Percentiles rank a stretch among this genome's conserved stretches.
Conservation (phyloP, 2,329 filamentous ascomycete species). For the Daldinia sp. region DNA sequence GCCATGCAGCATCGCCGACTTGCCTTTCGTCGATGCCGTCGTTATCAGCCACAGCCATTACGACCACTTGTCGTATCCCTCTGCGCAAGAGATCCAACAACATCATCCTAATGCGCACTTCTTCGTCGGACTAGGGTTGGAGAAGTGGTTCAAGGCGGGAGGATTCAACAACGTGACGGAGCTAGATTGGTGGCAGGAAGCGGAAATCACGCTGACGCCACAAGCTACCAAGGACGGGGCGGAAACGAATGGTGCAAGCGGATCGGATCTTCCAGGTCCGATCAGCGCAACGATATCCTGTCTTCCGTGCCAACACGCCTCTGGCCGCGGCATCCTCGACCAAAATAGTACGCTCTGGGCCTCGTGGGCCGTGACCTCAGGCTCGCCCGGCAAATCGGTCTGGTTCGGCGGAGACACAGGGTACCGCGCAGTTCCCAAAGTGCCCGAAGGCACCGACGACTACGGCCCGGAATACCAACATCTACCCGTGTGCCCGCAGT, state of each 20-base stretch:
- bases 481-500: constrained; percentile 80
- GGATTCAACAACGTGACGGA: constrained; percentile 84
- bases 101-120: constrained; percentile 83
- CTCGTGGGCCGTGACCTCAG: constrained; percentile 81
- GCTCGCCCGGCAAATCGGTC: constrained; percentile 69
- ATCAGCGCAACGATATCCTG: constrained; percentile 79
- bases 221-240: constrained; percentile 39
- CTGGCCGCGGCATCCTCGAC: constrained; percentile 73
- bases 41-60: constrained; percentile 93
- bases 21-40: constrained; percentile 79
- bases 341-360: constrained; percentile 83
- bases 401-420: constrained; percentile 93
- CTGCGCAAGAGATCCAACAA: constrained; percentile 73
- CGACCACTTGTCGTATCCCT: constrained; percentile 84
- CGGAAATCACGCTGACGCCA: constrained; percentile 69
- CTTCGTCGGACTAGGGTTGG: constrained; percentile 85
- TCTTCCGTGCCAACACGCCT: constrained; percentile 85
- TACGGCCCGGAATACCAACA: constrained; percentile 72
- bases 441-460: constrained; percentile 71
- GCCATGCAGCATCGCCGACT: constrained; percentile 79
- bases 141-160: constrained; percentile 77
- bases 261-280: constrained; percentile 48
- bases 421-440: constrained; percentile 77
- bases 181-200: constrained; percentile 93
- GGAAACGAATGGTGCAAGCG: constrained; percentile 42